A percentile compares a stretch with the other conserved stretches of the same genome.
Conservation (phyloP, 1,139 yeast species). For the Hemisphaericaspora xylanilytica region DNA sequence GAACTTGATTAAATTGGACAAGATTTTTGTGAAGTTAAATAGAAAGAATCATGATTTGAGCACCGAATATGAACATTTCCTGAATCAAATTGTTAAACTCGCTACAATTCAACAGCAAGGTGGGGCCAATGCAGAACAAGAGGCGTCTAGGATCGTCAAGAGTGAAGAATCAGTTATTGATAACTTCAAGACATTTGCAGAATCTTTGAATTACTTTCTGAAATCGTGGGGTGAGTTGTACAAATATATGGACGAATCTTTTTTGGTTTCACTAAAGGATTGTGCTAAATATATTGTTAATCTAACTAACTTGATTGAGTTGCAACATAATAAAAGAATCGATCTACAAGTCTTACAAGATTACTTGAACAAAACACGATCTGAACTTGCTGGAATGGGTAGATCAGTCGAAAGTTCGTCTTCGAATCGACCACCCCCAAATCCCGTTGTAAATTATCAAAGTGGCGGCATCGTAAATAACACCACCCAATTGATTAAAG, state of each 20-base stretch:
- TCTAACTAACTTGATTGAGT: slow-evolving; percentile 70
- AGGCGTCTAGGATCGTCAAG: slow-evolving; percentile 8
- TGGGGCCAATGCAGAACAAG: slow-evolving; percentile 5
- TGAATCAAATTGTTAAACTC: slow-evolving; percentile 66
- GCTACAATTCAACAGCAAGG: slow-evolving; percentile 43
- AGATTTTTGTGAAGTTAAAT: slow-evolving; percentile 69
- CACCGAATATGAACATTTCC: slow-evolving; percentile 69
- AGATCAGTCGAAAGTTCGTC: slow-evolving; percentile 40
- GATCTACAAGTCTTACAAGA: slow-evolving; percentile 86
- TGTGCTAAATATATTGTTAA: slow-evolving; percentile 82
- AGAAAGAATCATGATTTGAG: slow-evolving; percentile 72
- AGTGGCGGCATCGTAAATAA: slow-evolving; percentile 38
- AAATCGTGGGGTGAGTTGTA: slow-evolving; percentile 43
- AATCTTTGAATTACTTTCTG: slow-evolving; percentile 50
- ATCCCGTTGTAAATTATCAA: slow-evolving; percentile 23
- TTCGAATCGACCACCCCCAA: slow-evolving; percentile 32
- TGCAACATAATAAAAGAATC: slow-evolving; percentile 86
- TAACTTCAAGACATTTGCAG: slow-evolving; percentile 41
- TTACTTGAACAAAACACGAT: slow-evolving; percentile 66
- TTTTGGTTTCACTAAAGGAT: slow-evolving; percentile 79
- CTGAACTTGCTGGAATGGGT: slow-evolving; percentile 60
- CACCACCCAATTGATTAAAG: slow-evolving; percentile 46
- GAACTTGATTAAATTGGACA: slow-evolving; percentile 74
- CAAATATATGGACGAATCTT: slow-evolving; percentile 74
- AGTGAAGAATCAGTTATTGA: slow-evolving; percentile 19